phyloP scores from a whole-genome alignment of 306 rosid species.

The Biancaea sappan region DNA sequence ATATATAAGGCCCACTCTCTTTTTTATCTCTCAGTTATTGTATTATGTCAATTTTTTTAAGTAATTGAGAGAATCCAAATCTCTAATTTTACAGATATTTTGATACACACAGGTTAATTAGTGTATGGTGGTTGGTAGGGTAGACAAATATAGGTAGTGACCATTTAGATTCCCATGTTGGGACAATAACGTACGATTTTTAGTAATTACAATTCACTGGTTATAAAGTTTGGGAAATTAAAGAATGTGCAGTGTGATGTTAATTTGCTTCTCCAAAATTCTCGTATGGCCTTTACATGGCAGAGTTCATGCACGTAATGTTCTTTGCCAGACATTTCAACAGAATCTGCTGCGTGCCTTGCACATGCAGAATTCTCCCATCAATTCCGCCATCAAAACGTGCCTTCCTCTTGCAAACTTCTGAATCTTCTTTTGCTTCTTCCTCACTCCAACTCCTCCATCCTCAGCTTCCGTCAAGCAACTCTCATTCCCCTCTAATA shows the following conservation, averaged over 20 bases:
- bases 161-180: constrained; percentile 23
- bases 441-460: constrained; percentile 57
- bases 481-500: constrained; percentile 31
- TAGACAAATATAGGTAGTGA: constrained; percentile 44
- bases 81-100: neutral
- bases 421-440: constrained; percentile 49
- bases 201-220: constrained; percentile 39
- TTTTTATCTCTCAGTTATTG: too few relatives aligned
- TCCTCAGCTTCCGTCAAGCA: constrained; percentile 48
- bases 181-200: constrained; percentile 26
- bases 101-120: constrained; percentile 29
- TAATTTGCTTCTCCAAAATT: constrained; percentile 4
- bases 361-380: constrained; percentile 33
- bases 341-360: constrained; percentile 56
- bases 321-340: constrained; percentile 21
- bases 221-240: constrained; percentile 19
- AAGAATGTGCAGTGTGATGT: neutral
- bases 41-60: too few relatives aligned
- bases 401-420: constrained; percentile 34
- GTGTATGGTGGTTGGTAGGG: constrained; percentile 42
- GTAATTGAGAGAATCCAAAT: too few relatives aligned
- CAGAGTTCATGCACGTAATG: constrained; percentile 49
- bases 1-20: too few relatives aligned
- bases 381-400: constrained; percentile 32
- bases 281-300: constrained; percentile 34